These are phyloP conservation scores for Irpex sp. DNA, from an alignment of 1,284 basidiomycete genomes.

Conservation along the genomic window DNA sequence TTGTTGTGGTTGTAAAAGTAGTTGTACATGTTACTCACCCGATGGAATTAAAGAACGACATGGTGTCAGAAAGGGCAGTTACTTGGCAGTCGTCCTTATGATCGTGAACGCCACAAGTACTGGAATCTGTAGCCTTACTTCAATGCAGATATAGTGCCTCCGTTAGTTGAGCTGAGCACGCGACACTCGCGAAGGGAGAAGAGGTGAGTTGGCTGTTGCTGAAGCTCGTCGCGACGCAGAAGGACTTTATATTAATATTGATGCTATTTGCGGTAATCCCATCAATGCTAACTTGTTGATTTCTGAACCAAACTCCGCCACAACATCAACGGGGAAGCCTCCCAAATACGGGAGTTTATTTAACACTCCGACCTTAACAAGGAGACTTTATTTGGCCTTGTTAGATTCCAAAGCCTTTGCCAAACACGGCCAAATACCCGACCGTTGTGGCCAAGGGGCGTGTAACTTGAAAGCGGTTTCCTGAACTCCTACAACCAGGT, in stretches of 20 bases:
- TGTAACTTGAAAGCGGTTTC: neutral
- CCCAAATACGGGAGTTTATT: neutral
- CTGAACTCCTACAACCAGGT: constrained; percentile 9
- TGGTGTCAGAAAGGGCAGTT: constrained; percentile 20
- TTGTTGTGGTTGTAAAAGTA: neutral
- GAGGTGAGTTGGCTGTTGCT: constrained; percentile 4
- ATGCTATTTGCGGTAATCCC: neutral
- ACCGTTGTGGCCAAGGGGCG: neutral
- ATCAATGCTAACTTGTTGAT: neutral
- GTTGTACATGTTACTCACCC: constrained; percentile 42
- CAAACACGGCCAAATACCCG: constrained; percentile 24
- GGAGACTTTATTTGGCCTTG: constrained; percentile 17
- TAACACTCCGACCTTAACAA: neutral
- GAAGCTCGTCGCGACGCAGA: constrained; percentile 13
- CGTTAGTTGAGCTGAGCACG: neutral
- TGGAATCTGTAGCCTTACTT: neutral
- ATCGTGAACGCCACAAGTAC: neutral
- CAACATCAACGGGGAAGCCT: neutral
- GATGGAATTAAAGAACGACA: constrained; percentile 80
- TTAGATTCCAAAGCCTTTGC: constrained; percentile 24
- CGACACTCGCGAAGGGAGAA: neutral
- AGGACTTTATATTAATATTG: constrained; percentile 8
- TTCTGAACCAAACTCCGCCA: neutral
- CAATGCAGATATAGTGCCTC: neutral
- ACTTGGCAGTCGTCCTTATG: neutral